A percentile compares a stretch with the other conserved stretches of the same genome.
These are phyloP conservation scores for Salix purpurea DNA, from an alignment of 345 rosid species.

Conservation along the genomic window DNA sequence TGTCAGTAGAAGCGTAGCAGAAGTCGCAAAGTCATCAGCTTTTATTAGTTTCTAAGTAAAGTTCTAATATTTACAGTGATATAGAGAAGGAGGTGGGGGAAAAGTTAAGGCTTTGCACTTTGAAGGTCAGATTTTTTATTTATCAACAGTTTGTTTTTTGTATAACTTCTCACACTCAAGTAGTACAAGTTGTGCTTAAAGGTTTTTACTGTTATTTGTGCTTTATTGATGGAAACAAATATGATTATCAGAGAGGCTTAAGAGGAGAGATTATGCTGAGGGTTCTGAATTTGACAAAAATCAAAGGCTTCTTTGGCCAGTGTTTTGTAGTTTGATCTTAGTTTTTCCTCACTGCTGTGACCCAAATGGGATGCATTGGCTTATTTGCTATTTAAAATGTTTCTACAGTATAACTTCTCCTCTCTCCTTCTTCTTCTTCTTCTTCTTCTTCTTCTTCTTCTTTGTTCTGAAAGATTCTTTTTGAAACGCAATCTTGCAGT, in stretches of 20 bases:
- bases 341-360: not conserved
- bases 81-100: slow-evolving; percentile 12
- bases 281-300: no score
- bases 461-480: not conserved
- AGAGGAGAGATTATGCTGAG: no score
- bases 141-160: not conserved
- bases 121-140: slow-evolving; percentile 19
- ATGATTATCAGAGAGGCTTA: no score
- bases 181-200: not conserved
- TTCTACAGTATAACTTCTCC: not conserved
- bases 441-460: not conserved
- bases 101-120: slow-evolving; percentile 6
- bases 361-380: not conserved
- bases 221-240: not conserved
- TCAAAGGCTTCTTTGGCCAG: no score
- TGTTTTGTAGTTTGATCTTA: no score
- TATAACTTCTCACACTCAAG: not conserved
- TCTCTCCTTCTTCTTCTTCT: not conserved
- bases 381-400: not conserved
- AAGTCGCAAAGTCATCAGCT: not conserved
- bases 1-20: not conserved
- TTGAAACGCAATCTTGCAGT: not conserved
- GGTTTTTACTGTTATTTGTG: no score
- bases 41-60: not conserved
- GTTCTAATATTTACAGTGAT: not conserved